Percentiles rank a stretch among this genome's conserved stretches.
Evolutionary conservation across 108 stramenopile genomes (phyloP).

Genomic region (Skeletonema menzelii): DNA sequence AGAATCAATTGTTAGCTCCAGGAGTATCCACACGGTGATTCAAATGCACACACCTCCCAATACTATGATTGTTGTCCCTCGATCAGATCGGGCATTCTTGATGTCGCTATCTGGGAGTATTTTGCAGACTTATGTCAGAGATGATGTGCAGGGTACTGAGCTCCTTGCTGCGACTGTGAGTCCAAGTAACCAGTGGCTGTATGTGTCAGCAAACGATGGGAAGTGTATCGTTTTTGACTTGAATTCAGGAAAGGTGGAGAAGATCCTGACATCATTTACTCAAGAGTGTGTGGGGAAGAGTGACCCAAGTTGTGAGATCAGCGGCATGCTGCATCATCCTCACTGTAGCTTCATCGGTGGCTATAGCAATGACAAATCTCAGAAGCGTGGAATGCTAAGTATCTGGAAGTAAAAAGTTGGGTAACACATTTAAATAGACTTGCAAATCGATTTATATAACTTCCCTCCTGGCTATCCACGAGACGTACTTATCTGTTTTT

Average conservation of each 20-base stretch:
- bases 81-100: slow-evolving; percentile 60
- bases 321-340: slow-evolving; percentile 74
- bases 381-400: slow-evolving; percentile 67
- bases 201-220: slow-evolving; percentile 57
- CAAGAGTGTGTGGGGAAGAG: slow-evolving; percentile 31
- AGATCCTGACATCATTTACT: slow-evolving; percentile 65
- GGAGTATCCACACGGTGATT: slow-evolving; percentile 59
- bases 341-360: slow-evolving; percentile 66
- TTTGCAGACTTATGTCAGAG: slow-evolving; percentile 48
- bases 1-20: slow-evolving; percentile 34
- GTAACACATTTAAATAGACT: no score
- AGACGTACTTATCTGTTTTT: no score
- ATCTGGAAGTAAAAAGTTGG: not conserved
- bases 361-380: slow-evolving; percentile 78
- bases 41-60: slow-evolving; percentile 61
- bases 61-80: slow-evolving; percentile 72
- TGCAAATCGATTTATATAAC: no score
- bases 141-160: slow-evolving; percentile 45
- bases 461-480: no score
- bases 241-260: slow-evolving; percentile 48
- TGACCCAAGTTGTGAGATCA: slow-evolving; percentile 55
- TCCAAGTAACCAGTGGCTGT: slow-evolving; percentile 68
- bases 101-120: slow-evolving; percentile 60
- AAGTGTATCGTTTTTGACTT: slow-evolving; percentile 73
- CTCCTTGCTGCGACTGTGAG: slow-evolving; percentile 73